These are phyloP conservation scores for Agaricus blazei DNA, from an alignment of 768 basidiomycete species.

Conservation along the genomic window DNA sequence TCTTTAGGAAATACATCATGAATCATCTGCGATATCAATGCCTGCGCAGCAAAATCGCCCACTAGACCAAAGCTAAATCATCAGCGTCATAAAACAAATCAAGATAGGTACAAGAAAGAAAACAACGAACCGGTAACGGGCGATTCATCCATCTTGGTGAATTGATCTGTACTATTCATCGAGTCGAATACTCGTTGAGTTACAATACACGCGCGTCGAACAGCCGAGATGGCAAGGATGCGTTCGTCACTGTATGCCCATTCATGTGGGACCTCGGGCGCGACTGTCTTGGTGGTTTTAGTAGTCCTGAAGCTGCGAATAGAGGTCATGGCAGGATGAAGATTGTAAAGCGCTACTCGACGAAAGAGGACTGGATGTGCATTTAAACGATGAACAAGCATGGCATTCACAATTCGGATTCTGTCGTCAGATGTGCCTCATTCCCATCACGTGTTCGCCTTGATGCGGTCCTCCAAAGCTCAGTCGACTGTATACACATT, in stretches of 20 bases:
- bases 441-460: too few relatives aligned
- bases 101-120: not conserved
- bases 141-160: slow-evolving; percentile 88
- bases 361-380: too few relatives aligned
- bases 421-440: too few relatives aligned
- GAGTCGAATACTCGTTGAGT: slow-evolving; percentile 85
- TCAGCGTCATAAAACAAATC: too few relatives aligned
- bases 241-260: not conserved
- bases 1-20: slow-evolving; percentile 74
- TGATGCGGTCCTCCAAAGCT: too few relatives aligned
- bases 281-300: not conserved
- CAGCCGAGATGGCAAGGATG: slow-evolving; percentile 76
- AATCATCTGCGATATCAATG: slow-evolving; percentile 83
- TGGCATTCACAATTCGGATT: too few relatives aligned
- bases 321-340: not conserved
- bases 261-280: not conserved
- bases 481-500: too few relatives aligned
- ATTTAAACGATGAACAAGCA: not conserved
- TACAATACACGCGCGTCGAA: slow-evolving; percentile 78
- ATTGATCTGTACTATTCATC: slow-evolving; percentile 78
- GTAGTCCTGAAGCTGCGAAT: not conserved
- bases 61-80: slow-evolving; percentile 38
- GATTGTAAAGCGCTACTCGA: too few relatives aligned
- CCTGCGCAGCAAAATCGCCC: slow-evolving; percentile 92
- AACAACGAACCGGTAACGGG: slow-evolving; percentile 71